Evolutionary conservation across 345 rosid genomes (phyloP).

Genomic region (Eucalyptus erythrocorys): DNA sequence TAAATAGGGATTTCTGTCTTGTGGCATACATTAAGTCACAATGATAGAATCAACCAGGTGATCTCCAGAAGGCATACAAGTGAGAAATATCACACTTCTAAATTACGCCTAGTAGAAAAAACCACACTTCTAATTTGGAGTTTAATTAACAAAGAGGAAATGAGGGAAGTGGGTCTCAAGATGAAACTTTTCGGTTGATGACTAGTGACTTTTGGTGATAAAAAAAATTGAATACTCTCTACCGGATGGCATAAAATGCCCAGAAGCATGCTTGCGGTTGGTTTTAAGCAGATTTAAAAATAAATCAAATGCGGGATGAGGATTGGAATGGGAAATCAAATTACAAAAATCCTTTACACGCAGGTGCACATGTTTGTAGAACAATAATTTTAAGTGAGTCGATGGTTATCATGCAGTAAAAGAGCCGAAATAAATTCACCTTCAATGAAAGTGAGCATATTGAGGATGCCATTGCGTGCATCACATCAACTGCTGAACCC

Average conservation of each 20-base stretch:
- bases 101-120: neutral
- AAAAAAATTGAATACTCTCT: neutral
- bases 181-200: neutral
- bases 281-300: neutral
- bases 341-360: neutral
- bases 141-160: neutral
- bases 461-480: constrained; percentile 88
- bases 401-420: neutral
- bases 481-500: constrained; percentile 75
- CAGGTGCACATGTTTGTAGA: neutral
- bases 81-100: neutral
- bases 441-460: constrained; percentile 48
- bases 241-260: neutral
- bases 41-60: neutral
- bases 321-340: neutral
- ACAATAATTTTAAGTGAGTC: neutral
- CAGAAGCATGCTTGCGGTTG: neutral
- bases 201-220: neutral
- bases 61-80: neutral
- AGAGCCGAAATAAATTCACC: constrained; percentile 19
- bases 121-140: neutral
- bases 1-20: neutral
- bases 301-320: neutral
- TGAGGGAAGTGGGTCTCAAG: neutral
- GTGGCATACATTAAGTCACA: neutral